These are phyloP conservation scores for Dendryphion nanum DNA, from an alignment of 2,329 filamentous ascomycete species.

Conservation along the genomic window DNA sequence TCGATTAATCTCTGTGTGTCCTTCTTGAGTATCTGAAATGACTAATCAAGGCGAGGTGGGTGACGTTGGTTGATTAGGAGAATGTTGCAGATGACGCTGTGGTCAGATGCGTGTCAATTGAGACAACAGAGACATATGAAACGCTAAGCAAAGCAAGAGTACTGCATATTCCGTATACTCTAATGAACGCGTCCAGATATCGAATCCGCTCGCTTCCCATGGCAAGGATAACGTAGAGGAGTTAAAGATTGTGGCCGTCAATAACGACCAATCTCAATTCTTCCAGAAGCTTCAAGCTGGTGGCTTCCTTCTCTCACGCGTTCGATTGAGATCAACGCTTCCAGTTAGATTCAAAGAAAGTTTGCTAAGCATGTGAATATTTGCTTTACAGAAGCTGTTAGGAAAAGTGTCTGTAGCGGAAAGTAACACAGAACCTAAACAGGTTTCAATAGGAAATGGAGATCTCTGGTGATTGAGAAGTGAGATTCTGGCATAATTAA, in stretches of 20 bases:
- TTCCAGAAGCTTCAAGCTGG: slow-evolving; percentile 13
- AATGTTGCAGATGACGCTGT: slow-evolving; percentile 5
- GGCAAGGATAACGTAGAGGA: slow-evolving; percentile 4
- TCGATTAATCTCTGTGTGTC: slow-evolving; percentile 2
- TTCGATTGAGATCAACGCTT: no score
- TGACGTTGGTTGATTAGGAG: slow-evolving; percentile 3
- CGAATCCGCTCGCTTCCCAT: slow-evolving; percentile 12
- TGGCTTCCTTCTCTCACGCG: slow-evolving; percentile 10
- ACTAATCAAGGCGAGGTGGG: slow-evolving; percentile 1
- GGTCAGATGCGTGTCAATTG: slow-evolving; percentile 4
- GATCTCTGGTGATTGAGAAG: no score
- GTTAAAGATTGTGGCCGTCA: slow-evolving; percentile 5
- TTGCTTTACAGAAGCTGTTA: no score
- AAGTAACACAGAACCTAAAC: no score
- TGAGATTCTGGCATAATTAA: no score
- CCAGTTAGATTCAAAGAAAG: no score
- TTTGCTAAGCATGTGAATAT: no score
- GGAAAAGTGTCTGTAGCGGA: no score
- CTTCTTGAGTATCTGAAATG: not conserved
- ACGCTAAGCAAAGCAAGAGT: slow-evolving; percentile 3
- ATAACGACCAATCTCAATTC: slow-evolving; percentile 12
- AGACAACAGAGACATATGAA: slow-evolving; percentile 3
- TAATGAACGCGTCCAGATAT: slow-evolving; percentile 6
- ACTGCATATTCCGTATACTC: slow-evolving; percentile 1
- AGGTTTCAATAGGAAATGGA: no score